Base-by-base conservation (phyloP, 352 stramenopile genomes). In the Pythium chondricola region DNA sequence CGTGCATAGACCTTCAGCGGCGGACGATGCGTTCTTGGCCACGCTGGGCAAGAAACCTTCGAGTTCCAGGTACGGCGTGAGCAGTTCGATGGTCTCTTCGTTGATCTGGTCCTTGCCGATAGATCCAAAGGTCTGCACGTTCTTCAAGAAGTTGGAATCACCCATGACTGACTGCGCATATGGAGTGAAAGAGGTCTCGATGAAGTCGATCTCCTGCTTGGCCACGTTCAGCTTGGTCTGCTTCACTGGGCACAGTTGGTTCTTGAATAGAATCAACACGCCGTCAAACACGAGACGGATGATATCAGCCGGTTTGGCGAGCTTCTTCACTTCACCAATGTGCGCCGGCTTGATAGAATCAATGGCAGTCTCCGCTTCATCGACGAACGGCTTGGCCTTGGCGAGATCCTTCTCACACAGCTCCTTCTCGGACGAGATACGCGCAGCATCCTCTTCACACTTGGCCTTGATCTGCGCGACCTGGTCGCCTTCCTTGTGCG, bases 201-300 rank as follows among this genome's bases (percentile, higher is more conserved):
- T 94, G 57, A 98, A 99, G 56, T 97, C 76, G 30, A 98, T 89
- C 56, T 98, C 95, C 39, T 98, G 83, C 74, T 98, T 98, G 10
- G 93, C 91, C 14, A 99, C 94, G 31, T 95, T 98, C 11, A 98
- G 74, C 69, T 97, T 98, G 41, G 85, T 89, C 6, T 79, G 75
- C 67, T 98, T 97, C 25, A 98, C 85, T 0, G 69, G 57, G 27
- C 90, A 92, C 17, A 98, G 58, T 40, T 88, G 88, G 53, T 95
- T 70, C 52, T 98, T 95, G 64, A 98, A 98, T 14, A 99, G 59
- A 55, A 99, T 97, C 11, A 98, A 59, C 50, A 99, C 94, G 40
- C 95, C 94, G 63, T 99, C 96, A 57, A 99, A 98, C 33, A 99
- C 94, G 1, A 99, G 69, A 30, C 97, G 96, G 61, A 99, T 98